These are phyloP conservation scores for Jackrogersella minutella DNA, from an alignment of 495 filamentous ascomycete genomes.

Conservation along the genomic window DNA sequence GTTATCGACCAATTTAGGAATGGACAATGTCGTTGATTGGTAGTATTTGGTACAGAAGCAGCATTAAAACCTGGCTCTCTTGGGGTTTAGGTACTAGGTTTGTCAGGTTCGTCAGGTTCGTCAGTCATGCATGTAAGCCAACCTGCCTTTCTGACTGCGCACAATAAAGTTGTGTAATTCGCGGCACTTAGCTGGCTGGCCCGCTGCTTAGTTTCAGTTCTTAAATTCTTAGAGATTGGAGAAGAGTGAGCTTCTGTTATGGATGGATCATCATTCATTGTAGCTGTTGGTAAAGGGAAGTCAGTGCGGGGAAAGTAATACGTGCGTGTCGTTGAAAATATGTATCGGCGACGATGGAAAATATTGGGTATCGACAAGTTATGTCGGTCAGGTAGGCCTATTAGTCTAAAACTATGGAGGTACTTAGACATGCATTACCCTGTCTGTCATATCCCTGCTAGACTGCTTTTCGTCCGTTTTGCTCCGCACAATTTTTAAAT, in stretches of 20 bases:
- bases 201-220: too few species aligned
- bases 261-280: conserved; percentile 6
- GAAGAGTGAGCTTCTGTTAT: conserved; percentile 4
- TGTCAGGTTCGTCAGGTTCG: neutral
- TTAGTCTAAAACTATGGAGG: neutral
- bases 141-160: conserved; percentile 16
- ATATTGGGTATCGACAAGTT: conserved; percentile 30
- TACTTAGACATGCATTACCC: neutral
- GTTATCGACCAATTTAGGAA: conserved; percentile 34
- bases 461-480: conserved; percentile 28
- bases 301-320: conserved; percentile 3
- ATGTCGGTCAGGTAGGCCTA: conserved; percentile 33
- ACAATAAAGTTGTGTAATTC: conserved; percentile 21
- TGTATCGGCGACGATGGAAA: conserved; percentile 1
- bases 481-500: conserved; percentile 34
- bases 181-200: conserved; percentile 19
- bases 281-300: conserved; percentile 21
- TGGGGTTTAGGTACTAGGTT: conserved; percentile 6
- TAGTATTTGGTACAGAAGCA: neutral
- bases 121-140: conserved; percentile 33
- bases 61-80: conserved; percentile 11
- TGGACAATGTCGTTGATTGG: conserved; percentile 19
- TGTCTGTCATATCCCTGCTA: conserved; percentile 32
- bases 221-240: neutral
- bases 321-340: conserved; percentile 1